Base-by-base conservation (phyloP, 495 filamentous ascomycete genomes). In the Aspergillus cristatus region DNA sequence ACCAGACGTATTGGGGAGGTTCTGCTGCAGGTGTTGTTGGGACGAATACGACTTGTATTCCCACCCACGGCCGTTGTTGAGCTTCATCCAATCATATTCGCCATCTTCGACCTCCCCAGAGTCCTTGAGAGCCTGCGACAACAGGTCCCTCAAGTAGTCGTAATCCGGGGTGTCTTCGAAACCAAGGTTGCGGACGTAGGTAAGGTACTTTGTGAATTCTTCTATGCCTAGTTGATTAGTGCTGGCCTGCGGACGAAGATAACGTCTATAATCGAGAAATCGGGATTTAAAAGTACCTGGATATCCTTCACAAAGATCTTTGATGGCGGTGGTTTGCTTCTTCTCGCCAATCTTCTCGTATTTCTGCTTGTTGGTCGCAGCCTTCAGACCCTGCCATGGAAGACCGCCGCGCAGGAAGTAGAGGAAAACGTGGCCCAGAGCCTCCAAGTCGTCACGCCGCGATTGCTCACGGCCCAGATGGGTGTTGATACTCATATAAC, bases 341-440 rank as follows among this genome's bases (percentile, higher is more conserved):
- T 97, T 97, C 67, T 99, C 93, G 20, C 91, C 91, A 62, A 99
- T 99, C 71, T 97, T 97, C 66, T 99, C 91, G 49, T 99, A 99
- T 67, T 99, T 99, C 57, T 99, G 91, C 76, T 99, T 99, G 71
- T 99, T 99, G 42, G 91, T 99, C 13, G 93, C 93, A 58, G 91
- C 91, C 70, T 97, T 97, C 52, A 99, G 69, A 35, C 91, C 91
- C 66, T 99, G 91, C 91, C 91, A 99, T 14, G 91, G 91, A 41
- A 99, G 72, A 37, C 93, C 93, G 41, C 91, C 91, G 34, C 93
- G 72, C 45, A 99, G 68, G 68, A 99, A 99, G 68, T 99, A 99
- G 84, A 99, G 90, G 70, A 99, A 99, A 17, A 99, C 91, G 55
- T 99, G 91, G 13, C 91, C 91, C 14, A 99, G 63, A 0, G 91